These are phyloP conservation scores for Sporothrix protearum DNA, from an alignment of 2,329 filamentous ascomycete species.

Conservation along the genomic window DNA sequence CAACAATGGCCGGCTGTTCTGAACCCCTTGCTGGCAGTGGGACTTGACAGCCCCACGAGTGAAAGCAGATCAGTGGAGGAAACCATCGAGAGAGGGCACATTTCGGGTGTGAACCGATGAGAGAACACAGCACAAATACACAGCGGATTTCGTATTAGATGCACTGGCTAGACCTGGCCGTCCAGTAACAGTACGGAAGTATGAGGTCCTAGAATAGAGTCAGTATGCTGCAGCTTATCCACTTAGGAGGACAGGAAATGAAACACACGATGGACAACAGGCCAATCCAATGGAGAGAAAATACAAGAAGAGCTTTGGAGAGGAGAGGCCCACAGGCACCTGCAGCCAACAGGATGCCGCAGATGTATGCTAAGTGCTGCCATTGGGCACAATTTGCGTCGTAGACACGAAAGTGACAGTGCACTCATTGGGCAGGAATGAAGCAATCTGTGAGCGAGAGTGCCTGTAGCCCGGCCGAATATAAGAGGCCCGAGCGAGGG, in stretches of 20 bases:
- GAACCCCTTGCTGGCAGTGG: slow-evolving; percentile 13
- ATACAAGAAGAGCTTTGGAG: slow-evolving; percentile 13
- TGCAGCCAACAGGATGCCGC: slow-evolving; percentile 35
- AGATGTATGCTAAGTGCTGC: slow-evolving; percentile 29
- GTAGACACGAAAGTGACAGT: slow-evolving; percentile 33
- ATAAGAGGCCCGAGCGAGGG: neutral
- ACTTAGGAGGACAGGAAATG: neutral
- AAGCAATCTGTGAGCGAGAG: neutral
- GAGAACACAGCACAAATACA: neutral
- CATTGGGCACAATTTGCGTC: slow-evolving; percentile 41
- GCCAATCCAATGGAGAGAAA: slow-evolving; percentile 19
- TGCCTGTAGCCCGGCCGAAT: no score
- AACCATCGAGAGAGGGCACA: slow-evolving; percentile 12
- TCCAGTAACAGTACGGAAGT: neutral
- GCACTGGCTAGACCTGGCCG: neutral
- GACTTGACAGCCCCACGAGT: slow-evolving; percentile 21
- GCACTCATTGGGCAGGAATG: slow-evolving; percentile 38
- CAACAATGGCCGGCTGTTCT: slow-evolving; percentile 2
- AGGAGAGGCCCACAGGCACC: slow-evolving; percentile 2
- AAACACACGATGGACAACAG: neutral
- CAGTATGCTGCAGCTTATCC: neutral
- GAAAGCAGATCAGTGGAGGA: slow-evolving; percentile 27
- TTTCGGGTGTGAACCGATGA: neutral
- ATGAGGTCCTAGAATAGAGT: neutral
- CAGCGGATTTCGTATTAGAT: neutral